Conservation (phyloP, 495 filamentous ascomycete genomes). For the Aspergillus conjunctus region DNA sequence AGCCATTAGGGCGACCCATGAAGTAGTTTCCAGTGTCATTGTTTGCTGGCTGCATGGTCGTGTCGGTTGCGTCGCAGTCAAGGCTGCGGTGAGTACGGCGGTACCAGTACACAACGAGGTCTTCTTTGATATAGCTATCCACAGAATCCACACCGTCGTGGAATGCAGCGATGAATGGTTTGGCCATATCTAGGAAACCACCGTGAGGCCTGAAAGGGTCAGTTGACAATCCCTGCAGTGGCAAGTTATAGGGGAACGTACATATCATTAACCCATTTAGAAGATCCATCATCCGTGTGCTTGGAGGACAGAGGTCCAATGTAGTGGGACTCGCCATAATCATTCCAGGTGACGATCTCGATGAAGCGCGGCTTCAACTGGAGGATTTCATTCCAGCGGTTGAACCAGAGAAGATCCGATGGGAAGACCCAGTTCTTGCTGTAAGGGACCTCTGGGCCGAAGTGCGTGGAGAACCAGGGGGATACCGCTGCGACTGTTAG, state of each 20-base stretch:
- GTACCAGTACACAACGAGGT: conserved; percentile 61
- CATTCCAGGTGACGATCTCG: conserved; percentile 69
- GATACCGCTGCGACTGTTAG: conserved; percentile 33
- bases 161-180: conserved; percentile 59
- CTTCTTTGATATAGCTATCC: conserved; percentile 45
- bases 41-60: conserved; percentile 37
- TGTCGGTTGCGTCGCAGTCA: conserved; percentile 59
- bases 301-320: conserved; percentile 41
- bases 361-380: conserved; percentile 51
- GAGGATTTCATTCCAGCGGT: conserved; percentile 58
- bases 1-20: conserved; percentile 55
- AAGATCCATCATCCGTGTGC: conserved; percentile 57
- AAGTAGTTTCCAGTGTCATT: conserved; percentile 56
- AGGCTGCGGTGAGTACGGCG: conserved; percentile 47
- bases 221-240: not conserved
- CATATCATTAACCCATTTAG: conserved; percentile 63
- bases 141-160: conserved; percentile 50
- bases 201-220: conserved; percentile 45
- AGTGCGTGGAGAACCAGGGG: conserved; percentile 49
- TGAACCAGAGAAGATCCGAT: conserved; percentile 57
- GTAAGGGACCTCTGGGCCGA: conserved; percentile 51
- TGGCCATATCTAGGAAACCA: conserved; percentile 59
- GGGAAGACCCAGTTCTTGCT: conserved; percentile 64
- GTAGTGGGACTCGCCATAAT: conserved; percentile 64
- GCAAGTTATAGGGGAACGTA: conserved; percentile 21